These are phyloP conservation scores for Stephanocyclus meneghinianus DNA, from an alignment of 352 stramenopile genomes.

Conservation along the genomic window DNA sequence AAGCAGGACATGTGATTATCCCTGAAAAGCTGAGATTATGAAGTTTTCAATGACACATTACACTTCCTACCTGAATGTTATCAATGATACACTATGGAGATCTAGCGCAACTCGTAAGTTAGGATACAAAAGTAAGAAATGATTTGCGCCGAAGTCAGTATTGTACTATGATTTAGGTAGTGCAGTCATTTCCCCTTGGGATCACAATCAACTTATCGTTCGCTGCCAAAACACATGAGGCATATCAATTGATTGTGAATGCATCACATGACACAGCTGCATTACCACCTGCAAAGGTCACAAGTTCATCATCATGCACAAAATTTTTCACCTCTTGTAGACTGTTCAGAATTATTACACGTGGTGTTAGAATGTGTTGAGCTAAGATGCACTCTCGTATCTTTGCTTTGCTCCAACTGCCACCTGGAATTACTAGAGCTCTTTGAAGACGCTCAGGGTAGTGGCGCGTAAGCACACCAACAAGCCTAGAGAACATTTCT, in stretches of 20 bases:
- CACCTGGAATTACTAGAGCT: conserved; percentile 53
- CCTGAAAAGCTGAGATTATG: no score
- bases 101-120: no score
- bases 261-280: conserved; percentile 21
- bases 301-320: conserved; percentile 47
- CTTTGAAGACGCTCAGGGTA: conserved; percentile 64
- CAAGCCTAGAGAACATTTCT: conserved; percentile 51
- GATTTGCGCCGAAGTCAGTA: no score
- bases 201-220: no score
- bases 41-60: no score
- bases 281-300: conserved; percentile 56
- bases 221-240: not conserved
- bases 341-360: conserved; percentile 51
- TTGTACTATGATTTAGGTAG: no score
- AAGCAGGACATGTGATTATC: no score
- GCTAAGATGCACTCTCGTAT: conserved; percentile 15
- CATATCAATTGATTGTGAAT: conserved; percentile 10
- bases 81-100: no score
- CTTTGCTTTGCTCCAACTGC: conserved; percentile 17
- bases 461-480: conserved; percentile 48
- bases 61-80: no score
- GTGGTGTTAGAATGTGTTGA: conserved; percentile 21
- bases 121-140: no score
- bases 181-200: no score
- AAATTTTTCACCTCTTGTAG: conserved; percentile 50